Percentiles rank a stretch among this genome's conserved stretches.
Conservation (phyloP, 2,329 filamentous ascomycete species). For the Fusarium abutilonis region DNA sequence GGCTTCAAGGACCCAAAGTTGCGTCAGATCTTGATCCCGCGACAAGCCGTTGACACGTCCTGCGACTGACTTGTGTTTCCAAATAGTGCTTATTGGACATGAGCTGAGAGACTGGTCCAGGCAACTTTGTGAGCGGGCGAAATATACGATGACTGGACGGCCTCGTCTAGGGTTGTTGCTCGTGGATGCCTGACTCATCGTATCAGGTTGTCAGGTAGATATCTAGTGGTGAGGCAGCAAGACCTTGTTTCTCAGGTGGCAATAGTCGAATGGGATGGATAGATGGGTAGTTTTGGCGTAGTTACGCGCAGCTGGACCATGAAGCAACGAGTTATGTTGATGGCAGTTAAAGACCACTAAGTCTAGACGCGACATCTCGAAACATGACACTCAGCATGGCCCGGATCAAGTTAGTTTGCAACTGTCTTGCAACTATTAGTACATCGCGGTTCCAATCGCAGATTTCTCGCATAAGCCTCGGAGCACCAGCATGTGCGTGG, state of each 20-base stretch:
- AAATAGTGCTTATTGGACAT: constrained; percentile 25
- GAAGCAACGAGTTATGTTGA: neutral
- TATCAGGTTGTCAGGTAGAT: constrained; percentile 2
- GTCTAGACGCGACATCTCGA: neutral
- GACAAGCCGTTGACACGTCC: constrained; percentile 18
- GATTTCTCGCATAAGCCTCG: constrained; percentile 23
- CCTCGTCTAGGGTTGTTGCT: constrained; percentile 4
- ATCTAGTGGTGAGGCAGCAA: constrained; percentile 25
- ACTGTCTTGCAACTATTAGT: constrained; percentile 7
- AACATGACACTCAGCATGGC: neutral
- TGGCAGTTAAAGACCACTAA: constrained; percentile 4
- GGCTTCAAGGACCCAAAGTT: constrained; percentile 17
- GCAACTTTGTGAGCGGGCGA: constrained; percentile 7
- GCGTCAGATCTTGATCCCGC: constrained; percentile 35
- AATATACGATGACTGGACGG: constrained; percentile 24
- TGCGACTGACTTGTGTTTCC: constrained; percentile 23
- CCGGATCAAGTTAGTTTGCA: constrained; percentile 4
- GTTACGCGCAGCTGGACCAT: neutral
- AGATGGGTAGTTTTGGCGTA: constrained; percentile 31
- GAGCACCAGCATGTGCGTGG: constrained; percentile 27
- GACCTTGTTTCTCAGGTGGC: constrained; percentile 20
- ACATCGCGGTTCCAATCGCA: neutral
- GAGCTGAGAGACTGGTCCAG: constrained; percentile 3
- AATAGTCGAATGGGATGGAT: constrained; percentile 1
- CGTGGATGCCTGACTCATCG: constrained; percentile 34